Percentiles rank a stretch among this genome's conserved stretches.
phyloP scores from a whole-genome alignment of 495 filamentous ascomycete genomes.

The Neurospora intermedia region DNA sequence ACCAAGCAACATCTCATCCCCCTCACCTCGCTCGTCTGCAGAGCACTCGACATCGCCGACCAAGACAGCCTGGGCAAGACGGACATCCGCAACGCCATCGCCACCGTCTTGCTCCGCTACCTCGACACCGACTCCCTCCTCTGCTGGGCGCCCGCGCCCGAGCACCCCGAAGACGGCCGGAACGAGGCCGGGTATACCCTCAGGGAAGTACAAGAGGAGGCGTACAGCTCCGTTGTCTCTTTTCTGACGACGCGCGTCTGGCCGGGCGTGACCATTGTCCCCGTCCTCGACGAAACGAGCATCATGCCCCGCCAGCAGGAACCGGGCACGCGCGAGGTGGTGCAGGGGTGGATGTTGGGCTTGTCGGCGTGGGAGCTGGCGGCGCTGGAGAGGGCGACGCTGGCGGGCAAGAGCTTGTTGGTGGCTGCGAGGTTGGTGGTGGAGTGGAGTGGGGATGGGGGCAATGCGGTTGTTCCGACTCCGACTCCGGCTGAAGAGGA shows the following conservation, averaged over 20 bases:
- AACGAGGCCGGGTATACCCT: slow-evolving; percentile 40
- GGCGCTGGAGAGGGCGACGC: slow-evolving; percentile 68
- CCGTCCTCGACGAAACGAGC: slow-evolving; percentile 59
- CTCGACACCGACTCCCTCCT: slow-evolving; percentile 88
- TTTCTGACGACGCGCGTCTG: slow-evolving; percentile 67
- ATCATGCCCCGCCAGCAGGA: slow-evolving; percentile 65
- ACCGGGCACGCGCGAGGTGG: slow-evolving; percentile 58
- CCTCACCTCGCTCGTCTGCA: slow-evolving; percentile 71
- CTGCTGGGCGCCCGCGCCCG: slow-evolving; percentile 64
- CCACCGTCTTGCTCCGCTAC: slow-evolving; percentile 65
- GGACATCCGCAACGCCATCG: slow-evolving; percentile 44
- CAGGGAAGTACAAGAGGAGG: slow-evolving; percentile 57
- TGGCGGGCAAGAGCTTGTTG: slow-evolving; percentile 79
- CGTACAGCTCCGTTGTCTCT: slow-evolving; percentile 54
- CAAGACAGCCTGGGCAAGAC: slow-evolving; percentile 37
- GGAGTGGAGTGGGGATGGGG: slow-evolving; percentile 73
- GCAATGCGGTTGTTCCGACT: slow-evolving; percentile 4
- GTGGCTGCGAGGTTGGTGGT: slow-evolving; percentile 64
- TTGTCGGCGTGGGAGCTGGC: slow-evolving; percentile 70
- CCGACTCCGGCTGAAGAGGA: slow-evolving; percentile 6
- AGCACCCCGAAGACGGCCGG: slow-evolving; percentile 10
- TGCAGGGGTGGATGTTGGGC: slow-evolving; percentile 66
- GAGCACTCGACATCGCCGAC: slow-evolving; percentile 65
- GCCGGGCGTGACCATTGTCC: slow-evolving; percentile 69
- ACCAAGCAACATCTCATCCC: slow-evolving; percentile 73